phyloP scores from a whole-genome alignment of 176 grass and related monocot genomes.

The Carex pumila region DNA sequence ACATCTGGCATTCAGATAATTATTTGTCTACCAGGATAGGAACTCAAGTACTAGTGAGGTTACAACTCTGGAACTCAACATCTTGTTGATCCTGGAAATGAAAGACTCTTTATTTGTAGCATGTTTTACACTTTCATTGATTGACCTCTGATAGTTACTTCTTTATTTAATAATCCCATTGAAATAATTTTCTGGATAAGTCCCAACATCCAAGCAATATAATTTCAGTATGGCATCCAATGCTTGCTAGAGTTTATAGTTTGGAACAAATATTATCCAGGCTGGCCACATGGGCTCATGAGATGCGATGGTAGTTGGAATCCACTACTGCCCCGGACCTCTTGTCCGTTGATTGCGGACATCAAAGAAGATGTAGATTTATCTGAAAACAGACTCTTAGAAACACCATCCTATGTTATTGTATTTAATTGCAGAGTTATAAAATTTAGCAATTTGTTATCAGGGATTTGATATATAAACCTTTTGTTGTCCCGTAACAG shows the following conservation, averaged over 20 bases:
- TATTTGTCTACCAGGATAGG: not conserved
- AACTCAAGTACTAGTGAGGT: not conserved
- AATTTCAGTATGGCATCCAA: not conserved
- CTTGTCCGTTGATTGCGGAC: conserved; percentile 23
- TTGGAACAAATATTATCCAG: not conserved
- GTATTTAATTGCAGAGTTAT: not conserved
- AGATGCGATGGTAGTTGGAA: conserved; percentile 10
- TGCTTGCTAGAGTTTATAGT: not conserved
- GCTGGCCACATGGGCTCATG: conserved; percentile 18
- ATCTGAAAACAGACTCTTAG: conserved; percentile 5
- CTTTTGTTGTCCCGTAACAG: not conserved
- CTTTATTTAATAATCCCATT: too few species aligned
- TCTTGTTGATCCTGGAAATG: too few species aligned
- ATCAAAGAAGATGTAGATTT: not conserved
- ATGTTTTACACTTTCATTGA: too few species aligned
- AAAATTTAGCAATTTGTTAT: not conserved
- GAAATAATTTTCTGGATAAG: conserved; percentile 1
- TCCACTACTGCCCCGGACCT: not conserved
- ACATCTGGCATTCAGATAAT: not conserved
- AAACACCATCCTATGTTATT: not conserved
- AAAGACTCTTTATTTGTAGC: too few species aligned
- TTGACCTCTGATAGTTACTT: too few species aligned
- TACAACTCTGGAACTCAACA: not conserved
- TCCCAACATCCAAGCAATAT: not conserved
- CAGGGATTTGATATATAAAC: not conserved